Conservation (phyloP, 352 stramenopile species). For the Pythium vanterpoolii region DNA sequence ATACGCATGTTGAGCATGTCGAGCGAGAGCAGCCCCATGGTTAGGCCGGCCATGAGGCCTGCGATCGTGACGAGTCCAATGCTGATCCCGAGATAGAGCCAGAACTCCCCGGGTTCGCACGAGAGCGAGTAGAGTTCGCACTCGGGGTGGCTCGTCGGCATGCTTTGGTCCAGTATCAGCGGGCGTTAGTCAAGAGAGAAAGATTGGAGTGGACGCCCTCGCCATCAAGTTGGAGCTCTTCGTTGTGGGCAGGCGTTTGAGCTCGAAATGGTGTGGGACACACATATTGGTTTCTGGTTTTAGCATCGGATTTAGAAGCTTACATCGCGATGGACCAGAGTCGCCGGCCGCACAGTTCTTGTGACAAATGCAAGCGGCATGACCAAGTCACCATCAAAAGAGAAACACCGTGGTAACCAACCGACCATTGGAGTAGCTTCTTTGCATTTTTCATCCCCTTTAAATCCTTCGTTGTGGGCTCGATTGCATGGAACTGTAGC, state of each 20-base stretch:
- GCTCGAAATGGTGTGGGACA: background rate
- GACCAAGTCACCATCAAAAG: too few species aligned
- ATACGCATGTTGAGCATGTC: slow-evolving; percentile 83
- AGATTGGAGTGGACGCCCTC: background rate
- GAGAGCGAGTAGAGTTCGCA: slow-evolving; percentile 63
- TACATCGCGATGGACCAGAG: too few species aligned
- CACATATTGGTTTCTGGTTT: background rate
- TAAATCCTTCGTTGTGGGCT: too few species aligned
- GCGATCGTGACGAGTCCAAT: slow-evolving; percentile 49
- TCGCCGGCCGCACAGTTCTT: too few species aligned
- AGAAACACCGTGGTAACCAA: too few species aligned
- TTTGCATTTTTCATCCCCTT: too few species aligned
- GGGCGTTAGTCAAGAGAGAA: background rate
- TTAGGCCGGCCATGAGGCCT: slow-evolving; percentile 74
- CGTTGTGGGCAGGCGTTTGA: background rate
- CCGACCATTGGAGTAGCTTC: too few species aligned
- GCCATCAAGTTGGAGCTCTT: background rate
- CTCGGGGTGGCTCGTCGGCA: background rate
- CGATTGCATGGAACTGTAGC: too few species aligned
- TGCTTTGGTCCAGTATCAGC: background rate
- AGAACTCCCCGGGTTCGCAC: slow-evolving; percentile 62
- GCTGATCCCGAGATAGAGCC: slow-evolving; percentile 45
- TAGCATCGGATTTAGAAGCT: too few species aligned
- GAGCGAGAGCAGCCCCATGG: slow-evolving; percentile 72
- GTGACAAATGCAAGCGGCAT: too few species aligned